phyloP scores from a whole-genome alignment of 1,284 basidiomycete genomes.

The Cutaneotrichosporon sp. region DNA sequence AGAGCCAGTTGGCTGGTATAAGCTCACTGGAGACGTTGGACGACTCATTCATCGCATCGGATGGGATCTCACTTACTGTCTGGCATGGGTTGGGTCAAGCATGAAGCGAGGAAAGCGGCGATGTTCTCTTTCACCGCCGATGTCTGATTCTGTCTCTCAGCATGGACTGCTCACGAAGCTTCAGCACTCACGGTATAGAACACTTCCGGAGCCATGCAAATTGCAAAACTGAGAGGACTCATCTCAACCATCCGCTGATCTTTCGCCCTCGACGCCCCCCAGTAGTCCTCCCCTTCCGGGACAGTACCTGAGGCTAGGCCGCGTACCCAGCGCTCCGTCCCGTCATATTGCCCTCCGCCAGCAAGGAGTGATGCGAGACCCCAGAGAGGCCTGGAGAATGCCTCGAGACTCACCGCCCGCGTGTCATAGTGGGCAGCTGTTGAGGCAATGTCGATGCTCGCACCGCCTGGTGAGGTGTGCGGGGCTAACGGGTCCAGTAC shows the following conservation, averaged over 20 bases:
- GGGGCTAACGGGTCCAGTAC: slow-evolving; percentile 62
- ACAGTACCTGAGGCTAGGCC: slow-evolving; percentile 65
- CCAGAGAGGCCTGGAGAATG: slow-evolving; percentile 71
- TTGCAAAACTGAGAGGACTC: slow-evolving; percentile 66
- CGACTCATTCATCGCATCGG: slow-evolving; percentile 26
- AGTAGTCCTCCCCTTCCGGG: slow-evolving; percentile 62
- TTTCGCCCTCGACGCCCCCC: slow-evolving; percentile 67
- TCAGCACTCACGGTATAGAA: slow-evolving; percentile 56
- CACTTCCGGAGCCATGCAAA: slow-evolving; percentile 61
- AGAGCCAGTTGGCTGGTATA: slow-evolving; percentile 64
- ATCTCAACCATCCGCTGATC: slow-evolving; percentile 80
- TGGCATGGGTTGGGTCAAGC: slow-evolving; percentile 62
- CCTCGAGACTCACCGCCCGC: slow-evolving; percentile 65
- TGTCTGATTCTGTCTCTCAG: slow-evolving; percentile 49
- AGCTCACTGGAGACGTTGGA: slow-evolving; percentile 21
- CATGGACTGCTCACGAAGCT: background rate
- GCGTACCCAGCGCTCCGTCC: slow-evolving; percentile 59
- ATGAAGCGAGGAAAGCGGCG: slow-evolving; percentile 64
- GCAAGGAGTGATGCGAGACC: slow-evolving; percentile 63
- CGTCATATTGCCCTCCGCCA: slow-evolving; percentile 56
- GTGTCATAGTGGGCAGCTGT: slow-evolving; percentile 73
- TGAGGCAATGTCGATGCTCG: slow-evolving; percentile 63
- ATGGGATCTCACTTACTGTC: slow-evolving; percentile 47
- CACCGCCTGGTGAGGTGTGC: slow-evolving; percentile 67
- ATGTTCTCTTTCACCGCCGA: slow-evolving; percentile 57